These are phyloP conservation scores for Solanum lycopersicoides DNA, from an alignment of 257 asterid species.

Conservation along the genomic window DNA sequence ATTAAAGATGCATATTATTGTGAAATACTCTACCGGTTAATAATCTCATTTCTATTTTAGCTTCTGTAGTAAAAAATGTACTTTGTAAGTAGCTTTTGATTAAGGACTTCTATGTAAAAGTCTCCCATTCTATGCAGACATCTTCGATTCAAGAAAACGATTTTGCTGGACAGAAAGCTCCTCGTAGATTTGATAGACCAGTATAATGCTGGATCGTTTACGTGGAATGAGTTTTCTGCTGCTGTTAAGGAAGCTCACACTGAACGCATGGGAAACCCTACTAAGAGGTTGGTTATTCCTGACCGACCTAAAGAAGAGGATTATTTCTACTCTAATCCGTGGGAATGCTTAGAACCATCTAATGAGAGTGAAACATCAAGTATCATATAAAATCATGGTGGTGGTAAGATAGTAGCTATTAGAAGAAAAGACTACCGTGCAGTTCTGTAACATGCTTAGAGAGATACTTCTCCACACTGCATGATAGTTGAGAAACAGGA, in stretches of 20 bases:
- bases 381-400: conserved; percentile 22
- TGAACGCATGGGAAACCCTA: conserved; percentile 82
- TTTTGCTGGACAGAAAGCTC: conserved; percentile 61
- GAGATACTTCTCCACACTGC: conserved; percentile 7
- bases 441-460: conserved; percentile 6
- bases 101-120: background rate
- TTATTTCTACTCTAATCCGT: conserved; percentile 87
- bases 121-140: conserved; percentile 33
- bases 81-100: background rate
- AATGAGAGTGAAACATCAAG: conserved; percentile 32
- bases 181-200: conserved; percentile 68
- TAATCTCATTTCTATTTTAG: background rate
- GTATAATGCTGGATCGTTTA: conserved; percentile 41
- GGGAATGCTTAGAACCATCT: conserved; percentile 67
- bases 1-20: background rate
- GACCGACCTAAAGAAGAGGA: conserved; percentile 97
- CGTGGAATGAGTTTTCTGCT: conserved; percentile 82
- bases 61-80: background rate
- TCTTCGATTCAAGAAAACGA: conserved; percentile 80
- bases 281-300: conserved; percentile 53
- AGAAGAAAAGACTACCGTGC: conserved; percentile 8
- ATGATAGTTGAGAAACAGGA: conserved; percentile 7
- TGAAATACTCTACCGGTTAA: background rate
- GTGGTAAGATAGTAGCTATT: background rate
- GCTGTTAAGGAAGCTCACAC: conserved; percentile 66